A percentile compares a stretch with the other conserved stretches of the same genome.
phyloP scores from a whole-genome alignment of 1,139 yeast genomes.

The Hemisphaericaspora xylofermentans region DNA sequence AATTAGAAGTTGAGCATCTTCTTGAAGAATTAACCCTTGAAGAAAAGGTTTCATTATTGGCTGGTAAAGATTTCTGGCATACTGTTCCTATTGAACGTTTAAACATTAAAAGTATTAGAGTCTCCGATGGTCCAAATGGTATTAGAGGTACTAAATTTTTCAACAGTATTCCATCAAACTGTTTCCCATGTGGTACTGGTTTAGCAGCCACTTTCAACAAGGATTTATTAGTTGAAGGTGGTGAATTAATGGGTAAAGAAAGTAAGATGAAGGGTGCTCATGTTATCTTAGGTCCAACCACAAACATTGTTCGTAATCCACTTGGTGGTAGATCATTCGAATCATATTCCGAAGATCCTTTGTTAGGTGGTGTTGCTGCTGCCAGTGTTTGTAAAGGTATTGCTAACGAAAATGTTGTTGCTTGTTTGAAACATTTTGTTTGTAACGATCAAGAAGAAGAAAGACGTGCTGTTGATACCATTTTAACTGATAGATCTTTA shows the following conservation, averaged over 20 bases:
- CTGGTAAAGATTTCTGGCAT: constrained; percentile 59
- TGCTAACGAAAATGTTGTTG: constrained; percentile 51
- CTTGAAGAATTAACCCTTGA: constrained; percentile 42
- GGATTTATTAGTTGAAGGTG: constrained; percentile 27
- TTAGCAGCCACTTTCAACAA: constrained; percentile 45
- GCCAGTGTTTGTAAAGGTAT: constrained; percentile 52
- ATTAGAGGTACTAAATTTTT: constrained; percentile 34
- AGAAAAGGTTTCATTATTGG: constrained; percentile 49
- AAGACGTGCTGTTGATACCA: constrained; percentile 47
- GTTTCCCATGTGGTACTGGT: constrained; percentile 39
- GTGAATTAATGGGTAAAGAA: constrained; percentile 35
- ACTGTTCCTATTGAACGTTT: constrained; percentile 50
- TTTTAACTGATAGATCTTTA: constrained; percentile 56
- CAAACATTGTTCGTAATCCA: constrained; percentile 58
- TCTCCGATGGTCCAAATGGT: constrained; percentile 40
- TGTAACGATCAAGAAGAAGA: constrained; percentile 63
- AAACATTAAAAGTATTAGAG: constrained; percentile 33
- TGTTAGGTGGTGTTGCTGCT: constrained; percentile 52
- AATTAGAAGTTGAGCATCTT: constrained; percentile 45
- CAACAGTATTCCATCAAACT: constrained; percentile 34
- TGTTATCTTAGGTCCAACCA: constrained; percentile 54
- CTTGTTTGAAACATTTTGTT: constrained; percentile 60
- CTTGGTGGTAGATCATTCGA: constrained; percentile 68
- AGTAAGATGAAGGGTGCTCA: constrained; percentile 38
- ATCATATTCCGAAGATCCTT: constrained; percentile 62